A percentile compares a stretch with the other conserved stretches of the same genome.
Evolutionary conservation across 208 protist species (phyloP).

Genomic region (Entamoeba histolytica): DNA sequence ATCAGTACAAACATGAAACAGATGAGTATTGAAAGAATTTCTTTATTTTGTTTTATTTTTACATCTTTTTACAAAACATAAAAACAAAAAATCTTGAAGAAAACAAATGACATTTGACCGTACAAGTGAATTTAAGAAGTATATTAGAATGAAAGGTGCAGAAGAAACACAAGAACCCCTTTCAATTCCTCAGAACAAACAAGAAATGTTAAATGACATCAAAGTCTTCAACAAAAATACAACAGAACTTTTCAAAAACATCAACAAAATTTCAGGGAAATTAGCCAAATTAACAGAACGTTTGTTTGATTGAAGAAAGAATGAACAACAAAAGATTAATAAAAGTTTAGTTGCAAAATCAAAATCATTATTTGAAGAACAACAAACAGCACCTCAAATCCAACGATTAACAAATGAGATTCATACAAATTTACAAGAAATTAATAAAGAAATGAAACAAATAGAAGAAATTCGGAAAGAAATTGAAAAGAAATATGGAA

Average conservation of each 20-base stretch:
- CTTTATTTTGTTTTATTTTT: too few species aligned
- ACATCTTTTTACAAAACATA: too few species aligned
- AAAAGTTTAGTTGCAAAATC: not conserved
- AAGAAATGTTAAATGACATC: not conserved
- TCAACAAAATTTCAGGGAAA: not conserved
- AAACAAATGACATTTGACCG: too few species aligned
- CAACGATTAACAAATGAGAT: not conserved
- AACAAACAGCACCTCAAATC: not conserved
- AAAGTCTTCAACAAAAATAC: not conserved
- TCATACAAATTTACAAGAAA: not conserved
- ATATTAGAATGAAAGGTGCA: not conserved
- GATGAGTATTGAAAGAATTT: too few species aligned
- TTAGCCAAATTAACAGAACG: not conserved
- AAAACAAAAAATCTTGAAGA: too few species aligned
- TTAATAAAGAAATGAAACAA: not conserved
- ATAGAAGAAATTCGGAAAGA: not conserved
- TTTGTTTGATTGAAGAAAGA: not conserved
- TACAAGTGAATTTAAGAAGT: not conserved
- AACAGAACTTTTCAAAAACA: not conserved
- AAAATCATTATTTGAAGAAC: not conserved
- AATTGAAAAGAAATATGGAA: not conserved
- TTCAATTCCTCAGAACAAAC: not conserved
- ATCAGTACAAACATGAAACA: too few species aligned
- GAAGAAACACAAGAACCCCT: too few species aligned
- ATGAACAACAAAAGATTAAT: not conserved